phyloP scores from a whole-genome alignment of 2,329 filamentous ascomycete genomes.

The Monilinia fructicola region DNA sequence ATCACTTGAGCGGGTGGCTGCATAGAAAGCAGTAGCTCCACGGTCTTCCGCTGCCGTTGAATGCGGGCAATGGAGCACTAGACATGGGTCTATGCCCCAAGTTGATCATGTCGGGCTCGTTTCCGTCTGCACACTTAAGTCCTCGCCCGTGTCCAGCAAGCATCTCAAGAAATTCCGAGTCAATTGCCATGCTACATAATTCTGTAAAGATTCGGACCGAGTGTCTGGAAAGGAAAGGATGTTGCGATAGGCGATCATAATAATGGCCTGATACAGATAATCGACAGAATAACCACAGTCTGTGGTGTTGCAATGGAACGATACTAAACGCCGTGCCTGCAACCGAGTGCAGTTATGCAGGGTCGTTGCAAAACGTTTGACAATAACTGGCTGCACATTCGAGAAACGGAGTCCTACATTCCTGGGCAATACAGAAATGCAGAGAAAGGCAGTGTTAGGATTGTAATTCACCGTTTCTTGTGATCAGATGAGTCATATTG shows the following conservation, averaged over 20 bases:
- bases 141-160: neutral
- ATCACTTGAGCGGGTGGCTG: slow-evolving; percentile 6
- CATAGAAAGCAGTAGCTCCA: neutral
- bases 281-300: slow-evolving; percentile 2
- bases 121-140: neutral
- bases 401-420: slow-evolving; percentile 2
- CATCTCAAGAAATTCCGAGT: neutral
- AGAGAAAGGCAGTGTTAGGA: neutral
- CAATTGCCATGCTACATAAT: neutral
- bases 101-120: slow-evolving; percentile 1
- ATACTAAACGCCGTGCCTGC: neutral
- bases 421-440: slow-evolving; percentile 3
- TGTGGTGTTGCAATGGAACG: neutral
- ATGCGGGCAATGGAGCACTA: neutral
- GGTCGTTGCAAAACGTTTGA: slow-evolving; percentile 3
- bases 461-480: neutral
- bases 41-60: neutral
- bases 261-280: neutral
- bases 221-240: neutral
- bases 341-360: slow-evolving; percentile 4
- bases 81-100: neutral
- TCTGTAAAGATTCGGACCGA: slow-evolving; percentile 5
- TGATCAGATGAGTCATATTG: slow-evolving; percentile 1
- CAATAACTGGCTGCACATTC: neutral
- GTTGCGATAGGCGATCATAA: slow-evolving; percentile 10